These are phyloP conservation scores for Trichosanthes truncata DNA, from an alignment of 306 rosid genomes.

Conservation along the genomic window DNA sequence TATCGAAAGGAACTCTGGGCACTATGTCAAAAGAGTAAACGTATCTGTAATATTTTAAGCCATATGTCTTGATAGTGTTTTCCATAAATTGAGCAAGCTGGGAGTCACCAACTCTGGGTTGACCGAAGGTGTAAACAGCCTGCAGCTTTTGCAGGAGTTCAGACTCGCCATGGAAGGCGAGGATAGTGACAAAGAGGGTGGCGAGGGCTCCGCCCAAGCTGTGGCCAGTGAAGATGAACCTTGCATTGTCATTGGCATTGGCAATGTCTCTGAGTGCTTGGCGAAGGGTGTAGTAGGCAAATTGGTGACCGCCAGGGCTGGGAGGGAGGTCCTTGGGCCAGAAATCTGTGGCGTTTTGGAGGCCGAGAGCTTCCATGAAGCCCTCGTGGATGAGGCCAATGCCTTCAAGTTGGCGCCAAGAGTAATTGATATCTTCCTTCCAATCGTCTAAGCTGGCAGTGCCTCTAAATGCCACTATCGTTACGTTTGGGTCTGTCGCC, in stretches of 20 bases:
- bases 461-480: slow-evolving; percentile 64
- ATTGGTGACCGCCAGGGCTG: neutral
- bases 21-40: slow-evolving; percentile 52
- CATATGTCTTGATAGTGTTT: slow-evolving; percentile 23
- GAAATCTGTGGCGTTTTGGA: slow-evolving; percentile 16
- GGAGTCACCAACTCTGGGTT: slow-evolving; percentile 58
- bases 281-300: slow-evolving; percentile 55
- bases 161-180: slow-evolving; percentile 39
- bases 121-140: slow-evolving; percentile 73
- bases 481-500: slow-evolving; percentile 30
- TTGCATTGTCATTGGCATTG: slow-evolving; percentile 31
- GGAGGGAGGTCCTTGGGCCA: slow-evolving; percentile 48
- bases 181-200: slow-evolving; percentile 40
- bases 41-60: slow-evolving; percentile 38
- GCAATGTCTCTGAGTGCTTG: slow-evolving; percentile 22
- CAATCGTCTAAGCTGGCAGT: slow-evolving; percentile 45
- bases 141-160: slow-evolving; percentile 46
- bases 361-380: slow-evolving; percentile 52
- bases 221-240: slow-evolving; percentile 61
- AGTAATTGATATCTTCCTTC: slow-evolving; percentile 48
- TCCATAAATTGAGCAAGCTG: slow-evolving; percentile 49
- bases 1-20: slow-evolving; percentile 53
- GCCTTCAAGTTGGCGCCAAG: slow-evolving; percentile 42
- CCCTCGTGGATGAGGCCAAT: slow-evolving; percentile 61
- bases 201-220: slow-evolving; percentile 82